These are phyloP conservation scores for Benincasa hispida DNA, from an alignment of 306 rosid genomes.

Conservation along the genomic window DNA sequence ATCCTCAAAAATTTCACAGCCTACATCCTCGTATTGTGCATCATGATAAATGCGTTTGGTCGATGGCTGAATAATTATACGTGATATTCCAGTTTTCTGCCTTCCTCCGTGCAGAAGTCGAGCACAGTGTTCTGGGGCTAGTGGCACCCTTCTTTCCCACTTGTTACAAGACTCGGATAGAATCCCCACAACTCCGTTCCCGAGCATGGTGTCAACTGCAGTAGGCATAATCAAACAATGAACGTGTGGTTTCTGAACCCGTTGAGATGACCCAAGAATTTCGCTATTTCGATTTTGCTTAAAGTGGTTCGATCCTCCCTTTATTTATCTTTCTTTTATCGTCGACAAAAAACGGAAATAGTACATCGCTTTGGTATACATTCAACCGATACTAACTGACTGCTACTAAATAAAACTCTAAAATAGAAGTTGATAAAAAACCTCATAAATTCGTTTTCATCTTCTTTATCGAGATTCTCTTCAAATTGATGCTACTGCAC, in stretches of 20 bases:
- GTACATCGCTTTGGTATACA: neutral
- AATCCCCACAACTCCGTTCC: conserved; percentile 85
- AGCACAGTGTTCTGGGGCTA: conserved; percentile 89
- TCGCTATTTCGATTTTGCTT: too few relatives aligned
- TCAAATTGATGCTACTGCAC: neutral
- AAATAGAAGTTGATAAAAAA: neutral
- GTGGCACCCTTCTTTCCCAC: conserved; percentile 93
- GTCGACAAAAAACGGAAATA: too few relatives aligned
- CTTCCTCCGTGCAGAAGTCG: conserved; percentile 48
- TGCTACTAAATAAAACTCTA: neutral
- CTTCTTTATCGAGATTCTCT: neutral
- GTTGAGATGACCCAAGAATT: too few relatives aligned
- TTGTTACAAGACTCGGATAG: conserved; percentile 63
- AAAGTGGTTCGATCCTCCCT: too few relatives aligned
- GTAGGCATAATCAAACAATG: neutral
- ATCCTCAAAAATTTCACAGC: conserved; percentile 77
- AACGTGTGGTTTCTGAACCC: too few relatives aligned
- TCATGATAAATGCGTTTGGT: conserved; percentile 74
- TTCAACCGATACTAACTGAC: neutral
- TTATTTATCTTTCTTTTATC: too few relatives aligned
- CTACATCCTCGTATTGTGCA: conserved; percentile 70
- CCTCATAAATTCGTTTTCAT: neutral
- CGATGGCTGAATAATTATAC: conserved; percentile 78
- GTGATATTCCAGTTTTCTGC: conserved; percentile 38
- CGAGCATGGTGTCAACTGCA: conserved; percentile 39